Conservation (phyloP, 192 early-diverging fungal species). For the Radiomyces spectabilis region DNA sequence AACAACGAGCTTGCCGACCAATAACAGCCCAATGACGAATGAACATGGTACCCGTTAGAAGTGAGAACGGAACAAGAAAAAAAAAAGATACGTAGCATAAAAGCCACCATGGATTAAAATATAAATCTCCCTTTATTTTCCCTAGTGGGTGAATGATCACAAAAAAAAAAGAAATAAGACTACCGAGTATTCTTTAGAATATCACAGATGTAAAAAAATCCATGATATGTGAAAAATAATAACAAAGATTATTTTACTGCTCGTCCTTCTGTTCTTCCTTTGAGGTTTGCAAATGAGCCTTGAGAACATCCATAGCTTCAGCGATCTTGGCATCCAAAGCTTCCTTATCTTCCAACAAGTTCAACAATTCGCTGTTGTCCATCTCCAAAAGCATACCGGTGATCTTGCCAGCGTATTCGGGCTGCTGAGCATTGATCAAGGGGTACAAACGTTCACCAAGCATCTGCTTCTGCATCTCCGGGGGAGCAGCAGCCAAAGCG, state of each 20-base stretch:
- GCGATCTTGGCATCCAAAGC: slow-evolving; percentile 76
- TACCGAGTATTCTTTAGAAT: no score
- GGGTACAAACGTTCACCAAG: slow-evolving; percentile 96
- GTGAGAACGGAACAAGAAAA: no score
- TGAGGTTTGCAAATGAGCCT: slow-evolving; percentile 42
- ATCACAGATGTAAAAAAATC: background rate
- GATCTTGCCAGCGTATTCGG: slow-evolving; percentile 88
- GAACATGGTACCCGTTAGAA: no score
- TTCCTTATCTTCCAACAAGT: slow-evolving; percentile 75
- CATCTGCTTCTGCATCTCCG: slow-evolving; percentile 92
- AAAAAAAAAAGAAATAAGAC: slow-evolving; percentile 2
- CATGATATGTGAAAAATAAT: background rate
- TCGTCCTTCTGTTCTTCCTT: slow-evolving; percentile 1
- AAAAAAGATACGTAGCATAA: no score
- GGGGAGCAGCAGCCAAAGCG: slow-evolving; percentile 66
- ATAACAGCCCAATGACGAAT: no score
- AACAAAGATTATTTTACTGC: background rate
- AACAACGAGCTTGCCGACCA: no score
- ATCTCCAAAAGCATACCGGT: slow-evolving; percentile 98
- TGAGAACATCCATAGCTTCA: slow-evolving; percentile 83
- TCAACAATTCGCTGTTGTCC: slow-evolving; percentile 91
- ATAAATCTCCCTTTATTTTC: no score
- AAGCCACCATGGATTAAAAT: no score
- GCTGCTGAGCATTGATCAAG: slow-evolving; percentile 63
- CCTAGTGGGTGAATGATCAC: no score